These are phyloP conservation scores for Ophiorrhiza pumila DNA, from an alignment of 257 asterid genomes.

Conservation along the genomic window DNA sequence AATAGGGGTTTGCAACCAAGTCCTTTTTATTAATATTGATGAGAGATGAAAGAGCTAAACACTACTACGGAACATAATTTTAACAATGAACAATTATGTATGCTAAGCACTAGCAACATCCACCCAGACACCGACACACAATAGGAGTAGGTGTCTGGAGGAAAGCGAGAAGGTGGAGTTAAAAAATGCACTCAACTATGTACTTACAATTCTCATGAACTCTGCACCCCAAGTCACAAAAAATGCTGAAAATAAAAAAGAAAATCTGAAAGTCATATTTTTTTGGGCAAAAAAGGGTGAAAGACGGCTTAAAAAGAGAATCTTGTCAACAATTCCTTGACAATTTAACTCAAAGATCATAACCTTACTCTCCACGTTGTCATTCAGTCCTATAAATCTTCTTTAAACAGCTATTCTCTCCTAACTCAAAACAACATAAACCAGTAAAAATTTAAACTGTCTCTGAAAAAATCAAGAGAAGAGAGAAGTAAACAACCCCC, in stretches of 20 bases:
- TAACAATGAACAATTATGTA: background rate
- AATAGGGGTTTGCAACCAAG: background rate
- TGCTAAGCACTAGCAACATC: background rate
- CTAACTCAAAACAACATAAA: background rate
- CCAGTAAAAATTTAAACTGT: background rate
- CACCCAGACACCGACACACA: background rate
- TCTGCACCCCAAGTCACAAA: background rate
- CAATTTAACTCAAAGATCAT: background rate
- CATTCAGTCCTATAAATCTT: background rate
- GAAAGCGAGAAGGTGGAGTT: too few relatives aligned
- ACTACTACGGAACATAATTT: background rate
- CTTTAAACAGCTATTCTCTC: background rate
- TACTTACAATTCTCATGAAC: background rate
- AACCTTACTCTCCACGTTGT: background rate
- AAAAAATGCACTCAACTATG: background rate
- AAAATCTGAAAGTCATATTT: background rate
- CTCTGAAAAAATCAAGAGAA: background rate
- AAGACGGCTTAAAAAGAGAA: background rate
- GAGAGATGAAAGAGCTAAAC: background rate
- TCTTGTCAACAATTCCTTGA: background rate
- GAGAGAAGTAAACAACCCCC: background rate
- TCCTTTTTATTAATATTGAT: background rate
- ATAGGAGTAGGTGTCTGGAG: too few relatives aligned
- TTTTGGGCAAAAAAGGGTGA: background rate
- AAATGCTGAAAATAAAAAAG: background rate